Evolutionary conservation across 176 grass and related monocot genomes (phyloP).

Genomic region (Carex parvula): DNA sequence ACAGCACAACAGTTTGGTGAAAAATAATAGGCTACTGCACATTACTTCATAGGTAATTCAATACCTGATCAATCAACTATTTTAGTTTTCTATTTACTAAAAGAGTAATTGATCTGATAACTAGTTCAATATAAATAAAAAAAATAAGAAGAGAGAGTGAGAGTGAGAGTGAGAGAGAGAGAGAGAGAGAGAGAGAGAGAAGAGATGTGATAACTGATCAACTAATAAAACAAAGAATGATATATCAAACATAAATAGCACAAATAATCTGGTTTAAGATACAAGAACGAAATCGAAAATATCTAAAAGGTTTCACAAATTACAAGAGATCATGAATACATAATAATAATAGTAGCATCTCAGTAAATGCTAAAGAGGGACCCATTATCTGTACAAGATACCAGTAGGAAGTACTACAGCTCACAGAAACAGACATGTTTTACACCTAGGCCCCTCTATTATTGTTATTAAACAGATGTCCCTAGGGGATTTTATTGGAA

Average conservation of each 20-base stretch:
- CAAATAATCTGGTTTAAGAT: not conserved
- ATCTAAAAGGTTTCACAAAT: not conserved
- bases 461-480: constrained; percentile 17
- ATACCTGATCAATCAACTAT: not conserved
- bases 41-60: not conserved
- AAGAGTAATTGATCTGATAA: not conserved
- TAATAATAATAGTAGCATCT: not conserved
- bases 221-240: not conserved
- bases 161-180: too few species aligned
- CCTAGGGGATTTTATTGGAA: constrained; percentile 46
- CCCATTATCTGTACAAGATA: constrained; percentile 9
- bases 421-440: constrained; percentile 16
- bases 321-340: not conserved
- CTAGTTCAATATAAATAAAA: not conserved
- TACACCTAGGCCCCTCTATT: constrained; percentile 3
- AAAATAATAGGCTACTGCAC: not conserved
- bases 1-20: not conserved
- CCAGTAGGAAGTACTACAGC: not conserved
- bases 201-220: not conserved
- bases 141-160: not conserved
- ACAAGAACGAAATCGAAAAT: not conserved
- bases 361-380: not conserved
- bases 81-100: not conserved
- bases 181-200: not conserved
- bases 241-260: not conserved